Base-by-base conservation (phyloP, 768 basidiomycete species). In the Lentinula edodes region DNA sequence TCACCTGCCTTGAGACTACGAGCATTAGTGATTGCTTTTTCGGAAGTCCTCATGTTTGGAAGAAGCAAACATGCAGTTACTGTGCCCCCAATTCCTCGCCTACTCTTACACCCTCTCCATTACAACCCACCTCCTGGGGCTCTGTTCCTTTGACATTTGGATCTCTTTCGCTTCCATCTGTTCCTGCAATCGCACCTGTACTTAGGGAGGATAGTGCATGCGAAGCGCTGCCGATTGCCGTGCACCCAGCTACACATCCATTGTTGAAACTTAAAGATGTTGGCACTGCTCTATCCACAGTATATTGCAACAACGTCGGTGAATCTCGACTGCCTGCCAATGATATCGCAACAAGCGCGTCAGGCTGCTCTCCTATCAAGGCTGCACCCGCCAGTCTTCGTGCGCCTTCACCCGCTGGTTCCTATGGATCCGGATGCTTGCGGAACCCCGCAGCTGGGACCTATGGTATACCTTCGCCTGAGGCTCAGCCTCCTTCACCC, bases 141-240 rank as follows among this genome's bases (percentile, higher is more conserved):
- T 58, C 61, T 28, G 12, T 48, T 32, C 48, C 61, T 5, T 43
- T 62, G 48, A 51, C 36, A n/a, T 39, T 39, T 56, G 48, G 38
- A 13, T 50, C 48, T 39, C 45, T 56, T 38, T 28, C 39, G 34
- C 38, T 59, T 6, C 58, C 58, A 3, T 59, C 58, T 51, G 58
- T 50, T 12, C 58, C 58, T 23, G 50, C 58, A 8, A 50, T 59
- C 46, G 45, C 28, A 12, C 58, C 58, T 38, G 34, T 50, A n/a
- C 34, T 34, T 45, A 46, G 45, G 36, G 48, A 46, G 10, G 58
- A 56, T 12, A 48, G 46, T 12, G n/a, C 72, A 57, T 95, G 93
- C 73, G 93, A 94, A 73, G 86, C 91, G 5, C 79, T 84, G 61
- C 93, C 93, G 0, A 89, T 93, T 62, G 74, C 85, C 5, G 76